Conservation (phyloP, 129 eudicot species). For the Heracleum sosnowskyi region DNA sequence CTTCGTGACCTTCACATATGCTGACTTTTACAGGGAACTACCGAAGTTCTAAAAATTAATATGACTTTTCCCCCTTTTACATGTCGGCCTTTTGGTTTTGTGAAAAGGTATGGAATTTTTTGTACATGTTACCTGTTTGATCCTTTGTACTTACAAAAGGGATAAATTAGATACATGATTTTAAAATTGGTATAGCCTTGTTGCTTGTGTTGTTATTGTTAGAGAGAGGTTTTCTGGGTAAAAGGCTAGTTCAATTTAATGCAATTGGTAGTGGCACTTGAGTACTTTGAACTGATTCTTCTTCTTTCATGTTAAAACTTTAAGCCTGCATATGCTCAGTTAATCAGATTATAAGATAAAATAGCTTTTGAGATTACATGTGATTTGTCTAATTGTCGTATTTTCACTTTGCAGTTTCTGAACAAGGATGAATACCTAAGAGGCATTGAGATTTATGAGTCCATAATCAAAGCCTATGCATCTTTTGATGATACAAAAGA, state of each 20-base stretch:
- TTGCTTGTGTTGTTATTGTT: neutral
- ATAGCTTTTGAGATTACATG: neutral
- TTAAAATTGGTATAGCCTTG: neutral
- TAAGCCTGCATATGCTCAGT: neutral
- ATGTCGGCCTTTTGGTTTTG: neutral
- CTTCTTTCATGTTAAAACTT: neutral
- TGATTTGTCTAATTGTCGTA: neutral
- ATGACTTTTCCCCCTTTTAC: neutral
- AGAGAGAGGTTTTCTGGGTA: neutral
- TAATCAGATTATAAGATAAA: neutral
- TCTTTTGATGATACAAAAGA: conserved; percentile 41
- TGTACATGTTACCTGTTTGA: neutral
- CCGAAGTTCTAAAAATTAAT: neutral
- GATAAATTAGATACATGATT: neutral
- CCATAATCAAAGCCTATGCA: conserved; percentile 69
- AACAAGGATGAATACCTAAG: conserved; percentile 76
- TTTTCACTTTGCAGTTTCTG: conserved; percentile 52
- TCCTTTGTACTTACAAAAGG: neutral
- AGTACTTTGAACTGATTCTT: neutral
- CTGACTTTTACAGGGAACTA: neutral
- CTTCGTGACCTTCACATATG: neutral
- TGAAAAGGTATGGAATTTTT: neutral
- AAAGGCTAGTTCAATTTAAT: neutral
- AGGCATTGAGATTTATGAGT: conserved; percentile 72
- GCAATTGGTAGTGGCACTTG: neutral